Conservation (phyloP, 371 early-diverging fungal species). For the Capillidium heterosporum region DNA sequence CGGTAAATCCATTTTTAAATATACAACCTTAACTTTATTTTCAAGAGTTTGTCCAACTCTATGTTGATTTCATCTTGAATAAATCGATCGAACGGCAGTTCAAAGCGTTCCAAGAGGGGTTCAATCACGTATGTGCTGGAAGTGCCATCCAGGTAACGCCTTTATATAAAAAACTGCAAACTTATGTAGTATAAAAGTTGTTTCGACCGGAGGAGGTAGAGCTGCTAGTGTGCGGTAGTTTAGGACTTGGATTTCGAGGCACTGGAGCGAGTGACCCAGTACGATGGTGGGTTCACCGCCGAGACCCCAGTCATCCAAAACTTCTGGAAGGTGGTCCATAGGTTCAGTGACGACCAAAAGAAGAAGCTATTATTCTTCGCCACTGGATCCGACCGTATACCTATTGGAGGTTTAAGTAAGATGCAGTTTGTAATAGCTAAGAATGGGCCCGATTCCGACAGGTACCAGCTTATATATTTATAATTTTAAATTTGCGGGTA, state of each 20-base stretch:
- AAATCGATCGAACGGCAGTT: constrained; percentile 60
- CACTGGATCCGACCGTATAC: constrained; percentile 94
- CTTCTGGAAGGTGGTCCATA: constrained; percentile 92
- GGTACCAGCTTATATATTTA: constrained; percentile 1
- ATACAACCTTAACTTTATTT: neutral
- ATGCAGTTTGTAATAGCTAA: constrained; percentile 90
- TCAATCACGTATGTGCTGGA: constrained; percentile 68
- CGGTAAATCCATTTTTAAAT: neutral
- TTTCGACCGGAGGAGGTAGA: constrained; percentile 92
- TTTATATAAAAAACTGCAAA: too few species aligned
- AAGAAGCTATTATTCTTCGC: constrained; percentile 88
- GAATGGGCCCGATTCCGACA: constrained; percentile 87
- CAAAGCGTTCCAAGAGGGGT: constrained; percentile 74
- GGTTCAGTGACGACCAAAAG: constrained; percentile 62
- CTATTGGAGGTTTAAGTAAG: constrained; percentile 79
- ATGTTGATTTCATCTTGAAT: constrained; percentile 30
- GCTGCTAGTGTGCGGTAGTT: constrained; percentile 79
- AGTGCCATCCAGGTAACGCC: constrained; percentile 43
- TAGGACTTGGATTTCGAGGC: constrained; percentile 73
- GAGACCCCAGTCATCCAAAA: constrained; percentile 38
- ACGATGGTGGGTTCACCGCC: constrained; percentile 67
- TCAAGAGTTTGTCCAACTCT: constrained; percentile 45
- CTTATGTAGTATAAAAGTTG: too few species aligned
- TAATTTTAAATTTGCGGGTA: neutral
- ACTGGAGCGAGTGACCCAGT: constrained; percentile 63